Evolutionary conservation across 2,329 filamentous ascomycete species (phyloP), one percentile per base, ranked within the genome.

Genomic region (Sporothrix globosa): DNA sequence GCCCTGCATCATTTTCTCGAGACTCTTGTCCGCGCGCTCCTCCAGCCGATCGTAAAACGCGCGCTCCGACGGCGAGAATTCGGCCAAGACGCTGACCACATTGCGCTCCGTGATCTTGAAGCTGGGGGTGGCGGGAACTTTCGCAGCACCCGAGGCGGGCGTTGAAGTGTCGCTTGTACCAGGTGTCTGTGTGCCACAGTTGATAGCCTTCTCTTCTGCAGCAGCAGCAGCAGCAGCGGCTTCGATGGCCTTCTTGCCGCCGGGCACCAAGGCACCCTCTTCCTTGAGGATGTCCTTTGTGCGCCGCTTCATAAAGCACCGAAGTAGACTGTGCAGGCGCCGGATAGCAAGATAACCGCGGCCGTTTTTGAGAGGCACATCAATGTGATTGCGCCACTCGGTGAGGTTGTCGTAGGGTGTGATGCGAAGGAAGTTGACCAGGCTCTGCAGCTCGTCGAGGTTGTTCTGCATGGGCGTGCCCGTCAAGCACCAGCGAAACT

Each of bases 391-490:
- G 75, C 95, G 94, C 95, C 96, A 99, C 72, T 91, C 88, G 11
- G 87, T 86, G 24, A 97, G 83, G 70, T 97, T 90, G 76, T 96
- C 90, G 77, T 96, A 98, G 0, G 96, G 96, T 75, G 92, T 91
- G 77, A 99, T 97, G 19, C 92, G 90, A 50, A 99, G 84, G 79
- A 99, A 99, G 73, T 90, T 92, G 78, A 99, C 92, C 69, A 99
- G 82, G 74, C 93, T 97, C 78, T 99, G 96, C 67, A 99, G 83
- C 80, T 99, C 96, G 74, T 99, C 96, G 6, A 99, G 87, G 76
- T 97, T 98, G 81, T 99, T 99, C 78, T 99, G 96, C 90, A 99
- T 93, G 0, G 96, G 96, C 1, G 96, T 99, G 68, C 96, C 96
- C 0, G 94, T 97, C 73, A 99, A 82, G 77, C 96, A 98, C 96